These are phyloP conservation scores for Penicillium pulvis DNA, from an alignment of 495 filamentous ascomycete genomes.

Conservation along the genomic window DNA sequence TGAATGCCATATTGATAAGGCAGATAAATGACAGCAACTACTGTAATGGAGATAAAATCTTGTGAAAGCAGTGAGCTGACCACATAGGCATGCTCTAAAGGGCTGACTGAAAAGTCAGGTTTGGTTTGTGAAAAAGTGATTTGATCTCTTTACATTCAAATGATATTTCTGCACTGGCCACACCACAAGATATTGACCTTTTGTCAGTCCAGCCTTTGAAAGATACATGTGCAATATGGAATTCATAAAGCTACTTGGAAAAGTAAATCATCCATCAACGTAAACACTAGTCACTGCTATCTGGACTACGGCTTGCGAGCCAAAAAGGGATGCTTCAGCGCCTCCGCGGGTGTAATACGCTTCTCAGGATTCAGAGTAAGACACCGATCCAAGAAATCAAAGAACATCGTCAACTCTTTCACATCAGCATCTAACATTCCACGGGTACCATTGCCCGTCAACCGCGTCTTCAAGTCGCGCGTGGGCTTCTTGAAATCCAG, in stretches of 20 bases:
- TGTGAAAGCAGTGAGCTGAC: too few relatives aligned
- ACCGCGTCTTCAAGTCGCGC: conserved; percentile 75
- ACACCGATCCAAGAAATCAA: conserved; percentile 85
- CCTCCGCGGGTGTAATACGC: conserved; percentile 81
- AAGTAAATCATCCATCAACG: conserved; percentile 5
- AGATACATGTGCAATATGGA: not conserved
- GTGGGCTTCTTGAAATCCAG: conserved; percentile 78
- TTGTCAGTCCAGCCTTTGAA: not conserved
- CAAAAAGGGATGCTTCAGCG: conserved; percentile 86
- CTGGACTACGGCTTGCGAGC: conserved; percentile 26
- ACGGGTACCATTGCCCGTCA: conserved; percentile 71
- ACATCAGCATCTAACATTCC: conserved; percentile 70
- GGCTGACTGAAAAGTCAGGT: too few relatives aligned
- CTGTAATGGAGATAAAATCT: too few relatives aligned
- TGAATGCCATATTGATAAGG: too few relatives aligned
- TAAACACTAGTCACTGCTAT: not conserved
- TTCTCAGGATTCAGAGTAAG: conserved; percentile 92
- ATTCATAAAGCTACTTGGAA: conserved; percentile 5
- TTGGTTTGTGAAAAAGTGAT: too few relatives aligned
- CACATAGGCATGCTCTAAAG: too few relatives aligned
- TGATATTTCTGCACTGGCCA: not conserved
- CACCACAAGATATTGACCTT: not conserved
- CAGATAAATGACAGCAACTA: too few relatives aligned
- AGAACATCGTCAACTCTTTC: conserved; percentile 78
- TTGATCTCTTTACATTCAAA: too few relatives aligned